Conservation (phyloP, 495 filamentous ascomycete genomes). For the Talaromyces wortmannii region DNA sequence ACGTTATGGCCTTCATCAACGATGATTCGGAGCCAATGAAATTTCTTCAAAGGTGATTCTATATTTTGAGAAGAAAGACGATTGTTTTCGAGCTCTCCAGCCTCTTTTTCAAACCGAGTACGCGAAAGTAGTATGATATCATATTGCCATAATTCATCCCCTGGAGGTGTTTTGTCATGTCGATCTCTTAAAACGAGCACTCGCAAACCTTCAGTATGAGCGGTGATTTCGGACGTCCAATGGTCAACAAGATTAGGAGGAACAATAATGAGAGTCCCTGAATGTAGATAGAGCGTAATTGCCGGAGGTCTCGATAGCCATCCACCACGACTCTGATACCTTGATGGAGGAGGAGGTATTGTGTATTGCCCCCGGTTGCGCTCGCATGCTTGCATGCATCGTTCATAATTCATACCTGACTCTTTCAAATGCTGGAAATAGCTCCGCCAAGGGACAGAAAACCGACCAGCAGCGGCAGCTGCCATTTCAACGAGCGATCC, state of each 20-base stretch:
- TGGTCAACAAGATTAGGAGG: constrained; percentile 47
- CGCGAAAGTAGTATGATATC: constrained; percentile 79
- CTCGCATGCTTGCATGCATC: constrained; percentile 51
- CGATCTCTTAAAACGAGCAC: constrained; percentile 49
- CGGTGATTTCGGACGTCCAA: constrained; percentile 52
- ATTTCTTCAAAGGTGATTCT: constrained; percentile 54
- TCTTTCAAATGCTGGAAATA: constrained; percentile 40
- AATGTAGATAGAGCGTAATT: constrained; percentile 53
- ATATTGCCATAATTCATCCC: constrained; percentile 53
- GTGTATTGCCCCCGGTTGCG: constrained; percentile 46
- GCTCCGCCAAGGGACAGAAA: constrained; percentile 62
- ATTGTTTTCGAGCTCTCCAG: constrained; percentile 23
- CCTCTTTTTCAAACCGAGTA: constrained; percentile 61
- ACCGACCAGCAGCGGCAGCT: constrained; percentile 57
- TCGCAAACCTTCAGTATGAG: constrained; percentile 64
- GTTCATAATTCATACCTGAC: constrained; percentile 26
- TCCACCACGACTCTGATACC: constrained; percentile 34
- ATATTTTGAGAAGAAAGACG: constrained; percentile 29
- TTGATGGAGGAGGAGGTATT: constrained; percentile 39
- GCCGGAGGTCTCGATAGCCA: constrained; percentile 32
- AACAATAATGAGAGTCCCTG: constrained; percentile 53
- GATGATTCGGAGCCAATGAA: constrained; percentile 82
- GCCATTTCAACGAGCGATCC: constrained; percentile 62
- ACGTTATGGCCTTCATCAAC: constrained; percentile 90
- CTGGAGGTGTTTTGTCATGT: constrained; percentile 50